A percentile compares a stretch with the other conserved stretches of the same genome.
Conservation (phyloP, 1,284 basidiomycete genomes). For the Fistulina hepatica region DNA sequence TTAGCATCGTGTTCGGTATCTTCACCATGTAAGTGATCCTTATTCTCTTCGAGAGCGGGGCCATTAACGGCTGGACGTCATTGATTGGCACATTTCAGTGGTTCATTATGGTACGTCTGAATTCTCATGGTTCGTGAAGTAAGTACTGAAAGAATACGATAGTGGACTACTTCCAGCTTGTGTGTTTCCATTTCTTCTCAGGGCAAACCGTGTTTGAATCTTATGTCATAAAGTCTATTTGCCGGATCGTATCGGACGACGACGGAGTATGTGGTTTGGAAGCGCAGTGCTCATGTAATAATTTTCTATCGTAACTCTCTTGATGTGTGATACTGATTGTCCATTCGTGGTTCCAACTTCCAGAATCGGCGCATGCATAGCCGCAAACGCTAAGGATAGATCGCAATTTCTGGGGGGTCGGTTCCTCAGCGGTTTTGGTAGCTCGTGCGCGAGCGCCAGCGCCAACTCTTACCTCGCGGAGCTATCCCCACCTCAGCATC, state of each 20-base stretch:
- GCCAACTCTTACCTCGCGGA: constrained; percentile 44
- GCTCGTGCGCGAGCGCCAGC: constrained; percentile 32
- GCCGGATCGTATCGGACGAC: constrained; percentile 41
- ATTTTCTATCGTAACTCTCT: constrained; percentile 2
- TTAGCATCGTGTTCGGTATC: constrained; percentile 45
- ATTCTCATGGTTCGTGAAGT: constrained; percentile 2
- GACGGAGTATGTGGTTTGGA: constrained; percentile 41
- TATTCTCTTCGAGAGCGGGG: no score
- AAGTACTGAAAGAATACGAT: constrained; percentile 6
- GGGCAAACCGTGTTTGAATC: constrained; percentile 1
- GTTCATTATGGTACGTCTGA: constrained; percentile 27
- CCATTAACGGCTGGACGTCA: no score
- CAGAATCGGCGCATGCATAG: constrained; percentile 36
- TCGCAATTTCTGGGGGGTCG: constrained; percentile 40
- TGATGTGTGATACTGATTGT: no score
- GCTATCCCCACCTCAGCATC: constrained; percentile 36
- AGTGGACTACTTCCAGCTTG: constrained; percentile 38
- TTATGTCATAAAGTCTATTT: constrained; percentile 26
- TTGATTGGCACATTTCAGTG: constrained; percentile 22
- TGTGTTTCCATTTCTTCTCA: constrained; percentile 14
- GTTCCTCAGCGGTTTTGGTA: constrained; percentile 33
- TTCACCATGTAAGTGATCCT: constrained; percentile 34
- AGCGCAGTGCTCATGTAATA: constrained; percentile 36
- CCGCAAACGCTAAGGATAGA: constrained; percentile 33
- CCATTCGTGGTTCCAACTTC: no score